A percentile compares a stretch with the other conserved stretches of the same genome.
These are phyloP conservation scores for Linum lewisii DNA, from an alignment of 345 rosid species.

Conservation along the genomic window DNA sequence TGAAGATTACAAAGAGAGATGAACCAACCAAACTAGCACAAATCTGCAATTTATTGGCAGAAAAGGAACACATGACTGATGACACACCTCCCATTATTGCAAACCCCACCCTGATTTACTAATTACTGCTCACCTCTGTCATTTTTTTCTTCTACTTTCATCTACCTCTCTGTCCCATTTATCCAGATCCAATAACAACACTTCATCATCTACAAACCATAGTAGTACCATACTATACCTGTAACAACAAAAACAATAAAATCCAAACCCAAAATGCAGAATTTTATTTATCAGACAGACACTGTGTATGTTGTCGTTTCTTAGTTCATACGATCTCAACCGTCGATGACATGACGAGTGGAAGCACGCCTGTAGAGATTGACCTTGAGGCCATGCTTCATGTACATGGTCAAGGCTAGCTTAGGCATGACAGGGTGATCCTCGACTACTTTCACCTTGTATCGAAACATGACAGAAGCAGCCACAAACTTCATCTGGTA, in stretches of 20 bases:
- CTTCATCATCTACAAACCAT: not conserved
- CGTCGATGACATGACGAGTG: not conserved
- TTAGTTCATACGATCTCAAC: not conserved
- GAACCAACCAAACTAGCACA: too few relatives aligned
- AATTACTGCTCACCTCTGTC: not conserved
- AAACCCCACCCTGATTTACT: not conserved
- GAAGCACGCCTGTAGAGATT: constrained; percentile 28
- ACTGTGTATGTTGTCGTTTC: not conserved
- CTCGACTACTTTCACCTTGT: constrained; percentile 43
- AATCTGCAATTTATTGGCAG: not conserved
- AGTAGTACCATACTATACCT: too few relatives aligned
- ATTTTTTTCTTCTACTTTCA: not conserved
- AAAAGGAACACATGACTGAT: not conserved
- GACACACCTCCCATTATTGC: not conserved
- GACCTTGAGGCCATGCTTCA: constrained; percentile 70
- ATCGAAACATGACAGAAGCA: constrained; percentile 61
- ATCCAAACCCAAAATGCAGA: not conserved
- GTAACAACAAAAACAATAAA: not conserved
- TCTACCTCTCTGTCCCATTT: not conserved
- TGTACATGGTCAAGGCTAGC: constrained; percentile 88
- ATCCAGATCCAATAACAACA: not conserved
- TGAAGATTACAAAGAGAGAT: too few relatives aligned
- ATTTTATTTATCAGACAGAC: not conserved
- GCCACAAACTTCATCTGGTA: constrained; percentile 80
- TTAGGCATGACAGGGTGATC: constrained; percentile 55